These are phyloP conservation scores for Syncephalastrum monosporum DNA, from an alignment of 371 early-diverging fungal species.

Conservation along the genomic window DNA sequence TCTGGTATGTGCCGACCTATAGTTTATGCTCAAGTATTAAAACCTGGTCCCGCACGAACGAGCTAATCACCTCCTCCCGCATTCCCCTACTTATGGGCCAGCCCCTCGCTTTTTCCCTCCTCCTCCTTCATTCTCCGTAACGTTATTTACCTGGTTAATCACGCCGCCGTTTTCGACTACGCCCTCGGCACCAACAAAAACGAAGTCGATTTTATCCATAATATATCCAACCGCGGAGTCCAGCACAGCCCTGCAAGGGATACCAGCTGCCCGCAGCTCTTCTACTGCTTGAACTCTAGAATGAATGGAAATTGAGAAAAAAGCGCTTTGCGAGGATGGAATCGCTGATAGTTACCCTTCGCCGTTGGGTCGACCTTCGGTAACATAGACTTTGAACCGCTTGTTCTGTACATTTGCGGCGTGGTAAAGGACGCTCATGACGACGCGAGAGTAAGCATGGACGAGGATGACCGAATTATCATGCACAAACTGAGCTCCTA, in stretches of 20 bases:
- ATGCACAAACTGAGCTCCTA: constrained; percentile 87
- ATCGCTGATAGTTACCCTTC: constrained; percentile 61
- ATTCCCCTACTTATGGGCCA: constrained; percentile 93
- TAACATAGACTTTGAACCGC: constrained; percentile 86
- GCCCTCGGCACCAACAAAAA: constrained; percentile 97
- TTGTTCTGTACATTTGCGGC: constrained; percentile 76
- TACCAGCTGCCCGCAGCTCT: constrained; percentile 72
- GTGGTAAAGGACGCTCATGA: constrained; percentile 78
- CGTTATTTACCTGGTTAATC: constrained; percentile 77
- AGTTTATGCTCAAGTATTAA: background rate
- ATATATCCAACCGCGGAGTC: constrained; percentile 94
- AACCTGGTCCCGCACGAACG: constrained; percentile 29
- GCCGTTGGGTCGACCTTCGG: constrained; percentile 80
- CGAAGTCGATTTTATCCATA: constrained; percentile 92
- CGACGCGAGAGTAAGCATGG: constrained; percentile 94
- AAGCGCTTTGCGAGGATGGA: too few species aligned
- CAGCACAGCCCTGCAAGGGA: constrained; percentile 85
- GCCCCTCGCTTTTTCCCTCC: constrained; percentile 81
- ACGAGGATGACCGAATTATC: constrained; percentile 89
- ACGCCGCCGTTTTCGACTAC: constrained; percentile 97
- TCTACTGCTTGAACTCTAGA: constrained; percentile 71
- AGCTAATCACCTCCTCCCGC: constrained; percentile 95
- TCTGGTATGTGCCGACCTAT: constrained; percentile 87
- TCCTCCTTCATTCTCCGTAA: too few species aligned
- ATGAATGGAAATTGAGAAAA: constrained; percentile 3